Evolutionary conservation across 257 asterid species (phyloP).

Genomic region (Salvia splendens): DNA sequence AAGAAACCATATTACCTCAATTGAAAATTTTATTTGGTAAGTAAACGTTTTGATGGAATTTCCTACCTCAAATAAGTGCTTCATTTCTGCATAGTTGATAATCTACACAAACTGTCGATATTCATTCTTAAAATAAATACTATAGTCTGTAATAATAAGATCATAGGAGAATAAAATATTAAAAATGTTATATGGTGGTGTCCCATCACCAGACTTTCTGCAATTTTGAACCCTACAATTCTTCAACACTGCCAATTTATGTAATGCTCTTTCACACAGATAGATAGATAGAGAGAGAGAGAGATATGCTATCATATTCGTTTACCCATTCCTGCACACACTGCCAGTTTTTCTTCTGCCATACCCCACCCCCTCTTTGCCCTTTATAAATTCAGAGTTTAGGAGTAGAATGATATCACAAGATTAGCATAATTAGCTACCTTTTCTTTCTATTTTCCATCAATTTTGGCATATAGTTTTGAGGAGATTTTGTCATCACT

Average conservation of each 20-base stretch:
- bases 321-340: conserved; percentile 19
- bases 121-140: too few species aligned
- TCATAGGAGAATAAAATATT: not conserved
- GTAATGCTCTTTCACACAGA: not conserved
- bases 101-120: not conserved
- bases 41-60: not conserved
- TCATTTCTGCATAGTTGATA: not conserved
- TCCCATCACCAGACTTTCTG: conserved; percentile 33
- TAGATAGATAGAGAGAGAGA: not conserved
- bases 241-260: conserved; percentile 13
- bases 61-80: not conserved
- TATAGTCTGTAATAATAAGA: not conserved
- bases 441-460: conserved; percentile 26
- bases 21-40: not conserved
- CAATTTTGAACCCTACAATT: conserved; percentile 32
- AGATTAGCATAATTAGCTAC: not conserved
- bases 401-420: not conserved
- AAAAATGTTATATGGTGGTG: not conserved
- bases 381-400: conserved; percentile 2
- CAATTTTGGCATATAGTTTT: too few species aligned
- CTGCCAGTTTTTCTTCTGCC: not conserved
- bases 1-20: too few species aligned
- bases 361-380: too few species aligned
- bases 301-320: conserved; percentile 13
- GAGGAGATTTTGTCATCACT: conserved; percentile 19